phyloP scores from a whole-genome alignment of 1,139 yeast species.

The Yamadazyma dendronema region DNA sequence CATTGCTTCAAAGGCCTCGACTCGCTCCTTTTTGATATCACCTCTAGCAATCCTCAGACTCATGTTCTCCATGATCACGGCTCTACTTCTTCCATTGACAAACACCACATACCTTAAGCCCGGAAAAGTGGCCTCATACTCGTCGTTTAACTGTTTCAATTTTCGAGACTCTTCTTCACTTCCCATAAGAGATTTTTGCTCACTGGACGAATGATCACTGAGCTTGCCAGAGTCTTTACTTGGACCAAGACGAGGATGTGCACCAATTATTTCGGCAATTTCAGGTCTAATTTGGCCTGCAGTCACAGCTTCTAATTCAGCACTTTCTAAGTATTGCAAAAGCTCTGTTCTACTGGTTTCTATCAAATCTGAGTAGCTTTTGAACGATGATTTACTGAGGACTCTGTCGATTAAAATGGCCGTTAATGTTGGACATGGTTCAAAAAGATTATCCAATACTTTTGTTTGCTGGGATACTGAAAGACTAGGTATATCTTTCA shows the following conservation, averaged over 20 bases:
- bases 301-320: conserved; percentile 20
- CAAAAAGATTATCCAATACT: conserved; percentile 59
- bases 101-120: conserved; percentile 88
- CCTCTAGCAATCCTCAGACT: conserved; percentile 52
- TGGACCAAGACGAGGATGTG: conserved; percentile 88
- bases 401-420: conserved; percentile 36
- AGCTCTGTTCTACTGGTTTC: conserved; percentile 46
- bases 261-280: conserved; percentile 60
- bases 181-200: conserved; percentile 62
- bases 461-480: conserved; percentile 22
- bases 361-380: conserved; percentile 49
- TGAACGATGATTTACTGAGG: conserved; percentile 16
- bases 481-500: conserved; percentile 20
- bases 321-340: conserved; percentile 25
- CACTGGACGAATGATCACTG: conserved; percentile 66
- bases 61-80: conserved; percentile 68
- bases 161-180: conserved; percentile 47
- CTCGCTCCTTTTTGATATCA: conserved; percentile 53
- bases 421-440: conserved; percentile 60
- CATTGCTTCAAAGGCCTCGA: conserved; percentile 77
- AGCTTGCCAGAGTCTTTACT: conserved; percentile 33
- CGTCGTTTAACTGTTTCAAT: conserved; percentile 53
- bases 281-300: conserved; percentile 24
- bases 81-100: conserved; percentile 77
- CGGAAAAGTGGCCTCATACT: conserved; percentile 70